These are phyloP conservation scores for Datisca glomerata DNA, from an alignment of 306 rosid genomes.

Conservation along the genomic window DNA sequence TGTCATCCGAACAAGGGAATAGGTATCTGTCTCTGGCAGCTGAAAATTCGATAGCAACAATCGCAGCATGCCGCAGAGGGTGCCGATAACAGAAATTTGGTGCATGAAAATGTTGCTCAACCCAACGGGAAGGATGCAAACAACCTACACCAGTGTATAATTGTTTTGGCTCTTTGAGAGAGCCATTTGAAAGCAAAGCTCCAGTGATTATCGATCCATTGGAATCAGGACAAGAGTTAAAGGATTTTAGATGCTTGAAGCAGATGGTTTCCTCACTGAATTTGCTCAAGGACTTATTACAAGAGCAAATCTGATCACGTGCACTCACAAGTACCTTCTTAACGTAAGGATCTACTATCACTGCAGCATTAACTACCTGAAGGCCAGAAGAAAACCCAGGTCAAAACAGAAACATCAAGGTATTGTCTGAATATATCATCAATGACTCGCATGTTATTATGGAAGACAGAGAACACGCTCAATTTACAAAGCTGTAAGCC, in stretches of 20 bases:
- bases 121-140: conserved; percentile 63
- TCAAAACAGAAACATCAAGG: no score
- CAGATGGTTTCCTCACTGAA: conserved; percentile 14
- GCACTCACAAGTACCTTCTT: conserved; percentile 57
- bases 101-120: conserved; percentile 28
- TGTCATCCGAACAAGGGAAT: conserved; percentile 28
- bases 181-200: conserved; percentile 8
- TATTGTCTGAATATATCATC: no score
- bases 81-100: conserved; percentile 36
- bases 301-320: conserved; percentile 41
- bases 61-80: conserved; percentile 78
- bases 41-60: conserved; percentile 79
- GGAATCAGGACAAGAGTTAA: conserved; percentile 13
- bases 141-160: conserved; percentile 26
- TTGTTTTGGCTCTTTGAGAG: conserved; percentile 5
- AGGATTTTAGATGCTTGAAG: conserved; percentile 17
- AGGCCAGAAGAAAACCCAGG: conserved; percentile 3
- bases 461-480: no score
- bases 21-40: conserved; percentile 65
- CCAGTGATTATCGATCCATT: conserved; percentile 18
- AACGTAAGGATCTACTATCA: conserved; percentile 78
- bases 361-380: conserved; percentile 81
- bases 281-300: conserved; percentile 24
- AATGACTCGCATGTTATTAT: no score
- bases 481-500: no score